Percentiles rank a stretch among this genome's conserved stretches.
Evolutionary conservation across 768 basidiomycete species (phyloP).

Genomic region (Suillus tomentosus): DNA sequence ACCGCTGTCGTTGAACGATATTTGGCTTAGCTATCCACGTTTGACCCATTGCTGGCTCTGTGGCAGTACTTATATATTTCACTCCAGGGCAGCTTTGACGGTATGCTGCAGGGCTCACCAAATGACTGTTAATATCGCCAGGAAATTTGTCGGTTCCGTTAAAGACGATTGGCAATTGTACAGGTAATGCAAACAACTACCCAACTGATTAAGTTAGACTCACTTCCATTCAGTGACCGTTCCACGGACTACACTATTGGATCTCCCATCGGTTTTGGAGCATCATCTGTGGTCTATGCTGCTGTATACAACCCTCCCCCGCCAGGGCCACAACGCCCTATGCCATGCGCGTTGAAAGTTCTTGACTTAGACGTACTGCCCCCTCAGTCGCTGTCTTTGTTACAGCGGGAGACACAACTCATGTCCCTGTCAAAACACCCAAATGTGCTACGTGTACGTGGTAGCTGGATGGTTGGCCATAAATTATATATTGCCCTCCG

Average conservation of each 20-base stretch:
- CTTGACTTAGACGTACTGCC: slow-evolving; percentile 83
- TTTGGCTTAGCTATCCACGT: not conserved
- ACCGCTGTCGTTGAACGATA: not conserved
- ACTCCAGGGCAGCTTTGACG: not conserved
- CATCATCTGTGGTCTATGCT: slow-evolving; percentile 87
- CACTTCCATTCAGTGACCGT: slow-evolving; percentile 52
- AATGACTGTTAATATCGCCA: slow-evolving; percentile 26
- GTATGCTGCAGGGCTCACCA: not conserved
- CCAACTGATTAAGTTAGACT: not conserved
- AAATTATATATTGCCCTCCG: slow-evolving; percentile 85
- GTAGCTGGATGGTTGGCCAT: slow-evolving; percentile 84
- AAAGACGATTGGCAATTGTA: slow-evolving; percentile 82
- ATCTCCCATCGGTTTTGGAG: slow-evolving; percentile 83
- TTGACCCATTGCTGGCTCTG: too few species aligned
- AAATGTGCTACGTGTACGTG: slow-evolving; percentile 90
- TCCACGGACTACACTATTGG: slow-evolving; percentile 75
- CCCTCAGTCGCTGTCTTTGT: slow-evolving; percentile 65
- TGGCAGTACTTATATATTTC: not conserved
- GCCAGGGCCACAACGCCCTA: slow-evolving; percentile 36
- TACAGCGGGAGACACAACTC: slow-evolving; percentile 84
- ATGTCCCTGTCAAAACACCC: slow-evolving; percentile 94
- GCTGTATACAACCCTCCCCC: slow-evolving; percentile 61
- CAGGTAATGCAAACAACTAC: slow-evolving; percentile 47
- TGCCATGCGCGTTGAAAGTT: slow-evolving; percentile 84
- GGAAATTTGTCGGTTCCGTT: slow-evolving; percentile 75